Evolutionary conservation across 1,139 yeast species (phyloP), one percentile per base, ranked within the genome.

Genomic region (Magnusiomyces magnusii): DNA sequence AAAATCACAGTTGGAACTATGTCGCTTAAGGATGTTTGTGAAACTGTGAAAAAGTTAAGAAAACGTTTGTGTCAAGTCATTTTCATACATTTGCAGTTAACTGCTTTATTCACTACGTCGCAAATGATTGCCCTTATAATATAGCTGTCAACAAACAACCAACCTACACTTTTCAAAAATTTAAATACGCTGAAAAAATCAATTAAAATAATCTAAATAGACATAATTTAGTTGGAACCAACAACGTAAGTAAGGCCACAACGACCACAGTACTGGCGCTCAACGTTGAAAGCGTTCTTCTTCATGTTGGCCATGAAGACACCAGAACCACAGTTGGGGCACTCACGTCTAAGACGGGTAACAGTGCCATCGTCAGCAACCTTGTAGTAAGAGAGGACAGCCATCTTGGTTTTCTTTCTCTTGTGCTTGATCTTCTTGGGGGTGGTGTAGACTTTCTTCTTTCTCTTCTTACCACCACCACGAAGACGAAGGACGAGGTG

Each of bases 381-480:
- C 86, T 92, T 92, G 92, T 92, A 95, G 95, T 92, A 93, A 77
- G 95, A 91, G 80, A 93, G 89, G 79, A 93, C 97, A 80, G 98
- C 98, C 77, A 93, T 86, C 87, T 93, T 93, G 82, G 88, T 88
- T 85, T 92, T 92, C 90, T 90, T 93, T 87, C 90, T 97, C 88
- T 90, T 91, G 95, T 93, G 98, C 84, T 83, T 90, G 83, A 93
- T 89, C 88, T 92, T 93, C 93, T 93, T 93, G 85, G 99, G 99
- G 78, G 99, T 93, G 84, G 98, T 92, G 93, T 93, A 95, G 78
- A 91, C 97, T 96, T 95, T 95, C 92, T 91, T 91, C 91, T 89
- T 90, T 89, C 96, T 92, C 91, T 93, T 93, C 88, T 93, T 93
- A 88, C 97, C 98, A 53, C 55, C 55, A 53, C 55, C 55, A 42